Evolutionary conservation across 768 basidiomycete genomes (phyloP).

Genomic region (Macrocybe gigantea): DNA sequence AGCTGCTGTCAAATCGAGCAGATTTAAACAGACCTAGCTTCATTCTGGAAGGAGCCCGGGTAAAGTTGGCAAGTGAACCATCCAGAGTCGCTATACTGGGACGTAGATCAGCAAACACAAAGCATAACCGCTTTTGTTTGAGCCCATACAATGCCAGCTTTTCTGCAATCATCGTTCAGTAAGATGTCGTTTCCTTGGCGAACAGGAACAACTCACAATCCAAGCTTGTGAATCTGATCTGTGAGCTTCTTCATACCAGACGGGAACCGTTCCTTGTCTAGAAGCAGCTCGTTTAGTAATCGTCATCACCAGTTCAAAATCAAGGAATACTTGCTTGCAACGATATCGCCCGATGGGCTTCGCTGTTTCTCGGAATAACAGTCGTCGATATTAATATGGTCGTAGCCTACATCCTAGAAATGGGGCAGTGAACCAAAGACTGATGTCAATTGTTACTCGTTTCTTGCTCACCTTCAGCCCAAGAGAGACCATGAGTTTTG

Average conservation of each 20-base stretch:
- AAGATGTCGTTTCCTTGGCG: not conserved
- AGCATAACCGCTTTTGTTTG: not conserved
- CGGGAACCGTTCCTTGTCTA: constrained; percentile 48
- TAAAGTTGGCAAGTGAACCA: constrained; percentile 66
- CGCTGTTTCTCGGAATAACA: constrained; percentile 58
- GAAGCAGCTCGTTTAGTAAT: not conserved
- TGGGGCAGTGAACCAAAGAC: too few species aligned
- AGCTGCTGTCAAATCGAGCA: not conserved
- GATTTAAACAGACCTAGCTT: constrained; percentile 13
- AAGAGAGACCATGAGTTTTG: constrained; percentile 48
- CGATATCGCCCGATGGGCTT: constrained; percentile 41
- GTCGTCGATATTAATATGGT: constrained; percentile 59
- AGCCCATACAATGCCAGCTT: constrained; percentile 35
- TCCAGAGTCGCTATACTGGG: constrained; percentile 55
- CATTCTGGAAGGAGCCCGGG: constrained; percentile 60
- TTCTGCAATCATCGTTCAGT: constrained; percentile 14
- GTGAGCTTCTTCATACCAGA: constrained; percentile 53
- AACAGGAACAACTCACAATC: constrained; percentile 35
- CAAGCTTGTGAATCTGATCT: constrained; percentile 48
- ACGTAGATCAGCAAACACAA: not conserved
- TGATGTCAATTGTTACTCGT: not conserved
- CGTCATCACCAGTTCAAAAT: not conserved
- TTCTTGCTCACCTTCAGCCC: constrained; percentile 37
- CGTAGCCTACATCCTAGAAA: constrained; percentile 49
- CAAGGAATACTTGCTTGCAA: constrained; percentile 34